Conservation (phyloP, 495 filamentous ascomycete genomes). For the Aspergillus baeticus region DNA sequence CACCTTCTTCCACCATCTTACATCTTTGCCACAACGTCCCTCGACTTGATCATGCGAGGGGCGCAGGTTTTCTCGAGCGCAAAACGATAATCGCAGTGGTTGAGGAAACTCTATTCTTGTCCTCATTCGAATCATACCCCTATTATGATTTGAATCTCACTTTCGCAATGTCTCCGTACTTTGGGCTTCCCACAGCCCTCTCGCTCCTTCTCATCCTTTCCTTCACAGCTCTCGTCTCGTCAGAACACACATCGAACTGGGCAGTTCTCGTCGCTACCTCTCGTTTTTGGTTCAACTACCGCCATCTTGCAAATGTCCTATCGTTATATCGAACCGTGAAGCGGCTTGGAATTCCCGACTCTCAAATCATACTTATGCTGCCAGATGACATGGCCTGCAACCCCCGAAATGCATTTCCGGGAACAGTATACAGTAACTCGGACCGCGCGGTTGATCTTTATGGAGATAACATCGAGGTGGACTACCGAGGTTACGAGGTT, state of each 20-base stretch:
- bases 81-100: conserved; percentile 1
- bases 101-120: conserved; percentile 3
- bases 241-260: conserved; percentile 97
- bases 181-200: conserved; percentile 33
- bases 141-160: conserved; percentile 14
- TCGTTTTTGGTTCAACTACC: conserved; percentile 99
- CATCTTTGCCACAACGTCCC: background rate
- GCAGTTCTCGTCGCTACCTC: conserved; percentile 97
- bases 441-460: conserved; percentile 95
- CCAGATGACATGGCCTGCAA: conserved; percentile 99
- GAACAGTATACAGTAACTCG: conserved; percentile 97
- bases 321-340: conserved; percentile 98
- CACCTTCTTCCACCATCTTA: background rate
- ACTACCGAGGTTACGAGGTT: conserved; percentile 97
- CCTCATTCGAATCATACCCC: background rate
- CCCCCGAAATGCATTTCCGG: conserved; percentile 94
- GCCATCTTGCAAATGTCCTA: conserved; percentile 95
- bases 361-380: conserved; percentile 98
- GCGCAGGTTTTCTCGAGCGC: background rate
- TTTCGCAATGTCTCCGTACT: conserved; percentile 27
- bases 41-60: conserved; percentile 3
- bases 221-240: conserved; percentile 44
- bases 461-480: conserved; percentile 98
- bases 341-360: conserved; percentile 95
- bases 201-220: conserved; percentile 44